Evolutionary conservation across 345 rosid species (phyloP).

Genomic region (Eucalyptus guilfoylei): DNA sequence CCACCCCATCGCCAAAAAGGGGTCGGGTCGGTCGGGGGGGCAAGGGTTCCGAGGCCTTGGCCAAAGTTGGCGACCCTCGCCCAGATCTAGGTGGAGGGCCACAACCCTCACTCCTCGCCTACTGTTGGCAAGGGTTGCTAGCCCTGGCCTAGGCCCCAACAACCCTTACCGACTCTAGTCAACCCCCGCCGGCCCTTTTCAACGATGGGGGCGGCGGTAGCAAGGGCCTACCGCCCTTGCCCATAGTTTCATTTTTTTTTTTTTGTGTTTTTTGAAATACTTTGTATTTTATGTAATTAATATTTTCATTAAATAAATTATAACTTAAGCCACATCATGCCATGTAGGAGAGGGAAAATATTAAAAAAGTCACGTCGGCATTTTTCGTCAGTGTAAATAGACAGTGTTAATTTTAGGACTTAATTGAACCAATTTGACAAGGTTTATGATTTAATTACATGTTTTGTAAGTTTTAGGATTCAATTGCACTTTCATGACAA

Average conservation of each 20-base stretch:
- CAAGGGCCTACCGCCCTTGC: accelerated
- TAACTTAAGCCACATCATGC: too few relatives aligned
- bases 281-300: too few relatives aligned
- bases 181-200: accelerated
- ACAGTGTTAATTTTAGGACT: accelerated
- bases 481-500: accelerated
- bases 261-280: too few relatives aligned
- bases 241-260: too few relatives aligned
- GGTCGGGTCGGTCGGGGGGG: accelerated
- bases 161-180: accelerated
- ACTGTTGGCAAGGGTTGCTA: accelerated
- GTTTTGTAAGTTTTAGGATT: accelerated
- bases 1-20: accelerated
- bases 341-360: too few relatives aligned
- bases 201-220: accelerated
- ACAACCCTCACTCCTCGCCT: accelerated
- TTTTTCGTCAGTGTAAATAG: accelerated
- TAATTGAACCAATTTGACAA: accelerated
- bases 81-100: accelerated
- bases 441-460: accelerated
- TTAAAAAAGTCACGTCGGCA: accelerated
- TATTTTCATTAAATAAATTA: too few relatives aligned
- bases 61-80: accelerated
- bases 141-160: accelerated
- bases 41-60: accelerated